Conservation (phyloP, 192 early-diverging fungal species). For the Lobosporangium transversale region DNA sequence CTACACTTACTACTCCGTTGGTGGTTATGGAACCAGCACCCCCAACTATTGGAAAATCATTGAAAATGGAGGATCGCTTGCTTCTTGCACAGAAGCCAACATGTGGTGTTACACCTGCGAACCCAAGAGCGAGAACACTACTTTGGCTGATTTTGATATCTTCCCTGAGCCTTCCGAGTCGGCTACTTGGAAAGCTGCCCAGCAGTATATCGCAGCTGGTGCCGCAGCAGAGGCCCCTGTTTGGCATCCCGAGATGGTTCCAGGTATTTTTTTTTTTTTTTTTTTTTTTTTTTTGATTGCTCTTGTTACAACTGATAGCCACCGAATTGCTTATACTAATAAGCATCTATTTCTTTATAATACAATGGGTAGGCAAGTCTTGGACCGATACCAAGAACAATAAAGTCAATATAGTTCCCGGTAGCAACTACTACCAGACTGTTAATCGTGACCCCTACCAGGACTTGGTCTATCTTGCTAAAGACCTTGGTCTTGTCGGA, state of each 20-base stretch:
- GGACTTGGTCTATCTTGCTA: constrained; percentile 48
- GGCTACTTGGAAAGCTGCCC: constrained; percentile 25
- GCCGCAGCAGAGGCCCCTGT: constrained; percentile 33
- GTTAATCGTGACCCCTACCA: constrained; percentile 50
- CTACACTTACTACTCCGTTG: constrained; percentile 50
- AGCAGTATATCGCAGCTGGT: constrained; percentile 13
- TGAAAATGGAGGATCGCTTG: constrained; percentile 27
- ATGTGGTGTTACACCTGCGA: constrained; percentile 57
- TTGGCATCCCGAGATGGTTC: constrained; percentile 44
- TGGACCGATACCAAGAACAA: constrained; percentile 41
- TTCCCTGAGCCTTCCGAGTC: constrained; percentile 49
- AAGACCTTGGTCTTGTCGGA: constrained; percentile 43
- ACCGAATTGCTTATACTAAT: too few species aligned
- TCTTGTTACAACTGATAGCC: too few species aligned
- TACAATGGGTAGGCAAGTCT: constrained; percentile 10
- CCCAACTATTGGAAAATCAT: constrained; percentile 53
- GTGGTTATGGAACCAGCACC: constrained; percentile 47
- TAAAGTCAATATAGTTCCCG: constrained; percentile 20
- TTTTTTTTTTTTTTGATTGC: too few species aligned
- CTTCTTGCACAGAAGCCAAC: constrained; percentile 38
- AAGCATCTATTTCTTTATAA: too few species aligned
- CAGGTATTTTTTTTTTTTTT: too few species aligned
- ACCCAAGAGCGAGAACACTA: constrained; percentile 40
- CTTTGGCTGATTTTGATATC: constrained; percentile 42
- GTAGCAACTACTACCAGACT: constrained; percentile 24